A percentile compares a stretch with the other conserved stretches of the same genome.
phyloP scores from a whole-genome alignment of 2,329 filamentous ascomycete genomes.

The Aureobasidium sp. region DNA sequence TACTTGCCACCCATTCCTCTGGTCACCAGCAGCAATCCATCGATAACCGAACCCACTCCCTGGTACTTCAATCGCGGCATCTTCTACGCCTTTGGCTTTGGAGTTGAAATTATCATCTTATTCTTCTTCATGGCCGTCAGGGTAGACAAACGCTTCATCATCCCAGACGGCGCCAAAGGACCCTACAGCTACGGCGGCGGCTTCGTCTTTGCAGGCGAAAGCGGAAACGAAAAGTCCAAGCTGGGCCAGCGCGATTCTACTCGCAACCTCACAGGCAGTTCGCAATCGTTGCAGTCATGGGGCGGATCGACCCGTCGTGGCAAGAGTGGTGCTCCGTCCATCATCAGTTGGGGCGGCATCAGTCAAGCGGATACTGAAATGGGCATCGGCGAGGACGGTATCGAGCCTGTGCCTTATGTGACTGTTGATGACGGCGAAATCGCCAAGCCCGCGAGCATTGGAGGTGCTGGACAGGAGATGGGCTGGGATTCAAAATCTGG shows the following conservation, averaged over 20 bases:
- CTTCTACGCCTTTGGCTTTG: slow-evolving; percentile 76
- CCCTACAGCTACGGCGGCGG: slow-evolving; percentile 28
- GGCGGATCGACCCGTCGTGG: neutral
- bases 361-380: slow-evolving; percentile 19
- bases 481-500: slow-evolving; percentile 24
- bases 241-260: slow-evolving; percentile 19
- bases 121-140: slow-evolving; percentile 57
- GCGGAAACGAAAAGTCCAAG: slow-evolving; percentile 23
- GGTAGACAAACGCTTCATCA: slow-evolving; percentile 66
- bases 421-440: slow-evolving; percentile 13
- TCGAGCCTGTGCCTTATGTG: slow-evolving; percentile 23
- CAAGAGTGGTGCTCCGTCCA: neutral
- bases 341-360: slow-evolving; percentile 24
- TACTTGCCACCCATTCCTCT: slow-evolving; percentile 42
- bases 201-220: slow-evolving; percentile 19
- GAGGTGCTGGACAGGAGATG: slow-evolving; percentile 22
- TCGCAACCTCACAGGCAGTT: slow-evolving; percentile 19
- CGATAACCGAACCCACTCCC: slow-evolving; percentile 44
- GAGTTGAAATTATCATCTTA: slow-evolving; percentile 63
- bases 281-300: slow-evolving; percentile 14
- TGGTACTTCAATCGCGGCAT: slow-evolving; percentile 64
- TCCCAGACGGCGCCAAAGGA: slow-evolving; percentile 60
- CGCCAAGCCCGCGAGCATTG: neutral
- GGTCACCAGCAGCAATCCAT: slow-evolving; percentile 19
- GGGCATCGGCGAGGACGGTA: slow-evolving; percentile 22